phyloP scores from a whole-genome alignment of 768 basidiomycete species.

The Boletus insuetus region DNA sequence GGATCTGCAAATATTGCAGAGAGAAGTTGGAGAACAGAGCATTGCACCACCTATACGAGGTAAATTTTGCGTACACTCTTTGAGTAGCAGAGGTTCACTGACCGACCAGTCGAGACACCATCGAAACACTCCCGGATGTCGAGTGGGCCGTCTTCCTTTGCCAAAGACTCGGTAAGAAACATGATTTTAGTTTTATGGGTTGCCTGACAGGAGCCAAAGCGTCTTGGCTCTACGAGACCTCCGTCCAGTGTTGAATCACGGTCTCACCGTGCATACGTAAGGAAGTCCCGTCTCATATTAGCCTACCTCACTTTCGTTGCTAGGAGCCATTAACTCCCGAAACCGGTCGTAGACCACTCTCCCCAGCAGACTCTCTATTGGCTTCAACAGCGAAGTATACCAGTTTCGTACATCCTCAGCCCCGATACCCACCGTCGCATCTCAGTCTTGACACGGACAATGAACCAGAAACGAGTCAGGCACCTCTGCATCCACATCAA shows the following conservation, averaged over 20 bases:
- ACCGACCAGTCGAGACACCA: slow-evolving; percentile 29
- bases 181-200: slow-evolving; percentile 25
- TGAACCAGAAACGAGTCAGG: slow-evolving; percentile 35
- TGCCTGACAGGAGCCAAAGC: slow-evolving; percentile 23
- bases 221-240: slow-evolving; percentile 30
- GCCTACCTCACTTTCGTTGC: slow-evolving; percentile 4
- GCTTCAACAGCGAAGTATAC: slow-evolving; percentile 27
- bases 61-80: slow-evolving; percentile 17
- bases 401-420: slow-evolving; percentile 20
- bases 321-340: slow-evolving; percentile 49
- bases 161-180: slow-evolving; percentile 46
- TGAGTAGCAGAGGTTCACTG: slow-evolving; percentile 1
- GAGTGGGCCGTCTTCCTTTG: slow-evolving; percentile 43
- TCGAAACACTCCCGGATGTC: slow-evolving; percentile 42
- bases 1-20: slow-evolving; percentile 63
- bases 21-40: slow-evolving; percentile 73
- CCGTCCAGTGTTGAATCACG: slow-evolving; percentile 36
- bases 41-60: slow-evolving; percentile 47
- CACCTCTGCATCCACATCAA: slow-evolving; percentile 36
- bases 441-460: slow-evolving; percentile 46
- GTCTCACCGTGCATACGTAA: slow-evolving; percentile 32
- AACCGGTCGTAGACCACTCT: slow-evolving; percentile 40
- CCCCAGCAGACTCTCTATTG: slow-evolving; percentile 37
- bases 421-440: slow-evolving; percentile 26
- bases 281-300: slow-evolving; percentile 12